phyloP scores from a whole-genome alignment of 1,284 basidiomycete genomes.

The Phylloporus sp. region DNA sequence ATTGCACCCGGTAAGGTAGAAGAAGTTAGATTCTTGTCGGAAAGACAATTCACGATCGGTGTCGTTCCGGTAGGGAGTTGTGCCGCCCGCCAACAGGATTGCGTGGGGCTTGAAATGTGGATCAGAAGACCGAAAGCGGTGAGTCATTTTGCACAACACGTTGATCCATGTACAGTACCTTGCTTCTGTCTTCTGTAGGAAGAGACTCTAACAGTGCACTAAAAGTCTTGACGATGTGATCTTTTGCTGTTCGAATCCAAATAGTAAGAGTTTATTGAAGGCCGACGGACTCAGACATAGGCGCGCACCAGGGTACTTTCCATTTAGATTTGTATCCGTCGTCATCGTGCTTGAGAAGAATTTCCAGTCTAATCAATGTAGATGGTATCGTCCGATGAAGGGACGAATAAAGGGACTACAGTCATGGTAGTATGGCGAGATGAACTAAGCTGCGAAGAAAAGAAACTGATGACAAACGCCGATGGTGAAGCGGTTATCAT shows the following conservation, averaged over 20 bases:
- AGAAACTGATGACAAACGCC: constrained; percentile 52
- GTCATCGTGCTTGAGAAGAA: constrained; percentile 16
- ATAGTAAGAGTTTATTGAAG: constrained; percentile 2
- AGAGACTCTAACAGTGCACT: constrained; percentile 55
- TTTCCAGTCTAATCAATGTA: not conserved
- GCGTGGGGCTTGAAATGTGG: constrained; percentile 62
- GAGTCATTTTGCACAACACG: constrained; percentile 4
- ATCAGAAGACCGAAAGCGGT: not conserved
- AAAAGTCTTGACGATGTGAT: constrained; percentile 62
- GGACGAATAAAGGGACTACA: not conserved
- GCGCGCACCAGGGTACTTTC: constrained; percentile 35
- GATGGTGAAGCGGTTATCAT: constrained; percentile 87
- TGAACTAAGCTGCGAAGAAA: not conserved
- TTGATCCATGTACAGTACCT: constrained; percentile 47
- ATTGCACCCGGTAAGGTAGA: constrained; percentile 83
- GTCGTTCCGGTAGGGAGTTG: constrained; percentile 78
- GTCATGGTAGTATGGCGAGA: not conserved
- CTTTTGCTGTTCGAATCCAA: constrained; percentile 44
- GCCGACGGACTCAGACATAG: not conserved
- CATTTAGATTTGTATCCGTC: constrained; percentile 10
- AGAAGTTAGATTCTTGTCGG: constrained; percentile 87
- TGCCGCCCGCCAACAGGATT: constrained; percentile 65
- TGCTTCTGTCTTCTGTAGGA: constrained; percentile 54
- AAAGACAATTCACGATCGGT: constrained; percentile 88
- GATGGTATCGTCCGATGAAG: not conserved